Evolutionary conservation across 2,329 filamentous ascomycete genomes (phyloP), one percentile per base, ranked within the genome.

Genomic region (Penicillium vulpinum): DNA sequence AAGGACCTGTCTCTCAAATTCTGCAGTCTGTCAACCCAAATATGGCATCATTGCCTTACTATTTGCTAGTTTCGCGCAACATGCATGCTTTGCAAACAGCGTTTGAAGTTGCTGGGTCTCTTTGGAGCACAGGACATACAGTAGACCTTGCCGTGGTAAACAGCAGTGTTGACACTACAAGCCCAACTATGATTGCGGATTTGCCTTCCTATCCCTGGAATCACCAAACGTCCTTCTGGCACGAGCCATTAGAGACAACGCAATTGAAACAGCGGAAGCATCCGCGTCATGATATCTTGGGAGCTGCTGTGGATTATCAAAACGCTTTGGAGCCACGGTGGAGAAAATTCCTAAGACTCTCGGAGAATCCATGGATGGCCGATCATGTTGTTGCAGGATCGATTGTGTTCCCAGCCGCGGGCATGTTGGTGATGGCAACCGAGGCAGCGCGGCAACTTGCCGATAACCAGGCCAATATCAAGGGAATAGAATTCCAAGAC

Each of bases 131-230:
- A 6, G 63, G 64, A 8, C 44, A 57, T 29, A 16, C 48, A 6
- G 35, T 60, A 5, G 51, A 60, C 35, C 56, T 60, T 35, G 44
- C 44, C 7, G 58, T 52, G 2, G 58, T 60, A 13, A 60, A 60
- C 21, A 44, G 39, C 2, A 31, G 48, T 36, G 58, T 60, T 16
- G 51, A 60, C 21, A 8, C 33, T 9, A 50, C 58, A 33, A 40
- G n/a, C 1, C 53, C 54, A 13, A 49, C 28, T 22, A 45, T 56
- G 29, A 16, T 63, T 47, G 24, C 60, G 2, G 72, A 77, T 46
- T 66, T 75, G 2, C 77, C 78, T 0, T 60, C 70, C 2, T 81
- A 80, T 52, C 71, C 76, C 0, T 81, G 77, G 64, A 71, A 79
- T 45, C 75, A 76, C 39, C 70, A 71, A 5, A 67, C 65, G 2